A percentile compares a stretch with the other conserved stretches of the same genome.
Evolutionary conservation across 345 rosid species (phyloP).

Genomic region (Lepidium africanum): DNA sequence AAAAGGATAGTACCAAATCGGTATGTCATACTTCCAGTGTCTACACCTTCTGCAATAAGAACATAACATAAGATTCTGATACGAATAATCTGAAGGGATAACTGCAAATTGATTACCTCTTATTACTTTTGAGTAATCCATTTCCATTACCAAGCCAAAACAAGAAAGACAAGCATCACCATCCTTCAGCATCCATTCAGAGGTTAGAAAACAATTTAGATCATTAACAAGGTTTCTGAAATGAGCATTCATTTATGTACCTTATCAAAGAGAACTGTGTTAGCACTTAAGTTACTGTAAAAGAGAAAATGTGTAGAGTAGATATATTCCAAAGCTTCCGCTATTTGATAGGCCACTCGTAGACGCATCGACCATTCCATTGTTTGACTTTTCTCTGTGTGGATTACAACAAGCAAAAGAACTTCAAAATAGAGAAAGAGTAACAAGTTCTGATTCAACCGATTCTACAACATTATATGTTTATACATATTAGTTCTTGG

Average conservation of each 20-base stretch:
- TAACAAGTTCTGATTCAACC: not conserved
- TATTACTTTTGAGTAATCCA: too few species aligned
- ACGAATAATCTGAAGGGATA: not conserved
- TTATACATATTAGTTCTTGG: not conserved
- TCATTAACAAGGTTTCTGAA: not conserved
- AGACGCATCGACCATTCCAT: constrained; percentile 77
- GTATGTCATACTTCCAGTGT: constrained; percentile 55
- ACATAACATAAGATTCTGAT: not conserved
- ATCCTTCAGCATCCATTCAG: constrained; percentile 35
- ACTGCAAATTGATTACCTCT: constrained; percentile 30
- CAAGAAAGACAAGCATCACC: too few species aligned
- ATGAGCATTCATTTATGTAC: constrained; percentile 21
- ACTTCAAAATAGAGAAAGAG: not conserved
- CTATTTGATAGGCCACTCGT: constrained; percentile 61
- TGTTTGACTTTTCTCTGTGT: constrained; percentile 76
- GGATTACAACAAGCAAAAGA: not conserved
- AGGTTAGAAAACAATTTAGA: not conserved
- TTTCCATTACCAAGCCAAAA: constrained; percentile 88
- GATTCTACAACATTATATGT: not conserved
- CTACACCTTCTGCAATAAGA: constrained; percentile 49
- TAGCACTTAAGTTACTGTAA: constrained; percentile 73
- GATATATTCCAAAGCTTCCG: constrained; percentile 75
- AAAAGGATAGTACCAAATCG: constrained; percentile 68
- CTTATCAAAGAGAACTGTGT: constrained; percentile 80
- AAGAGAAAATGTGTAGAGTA: constrained; percentile 45